A percentile compares a stretch with the other conserved stretches of the same genome.
These are phyloP conservation scores for Plasmodium ovale DNA, from an alignment of 169 alveolate genomes.

Conservation along the genomic window DNA sequence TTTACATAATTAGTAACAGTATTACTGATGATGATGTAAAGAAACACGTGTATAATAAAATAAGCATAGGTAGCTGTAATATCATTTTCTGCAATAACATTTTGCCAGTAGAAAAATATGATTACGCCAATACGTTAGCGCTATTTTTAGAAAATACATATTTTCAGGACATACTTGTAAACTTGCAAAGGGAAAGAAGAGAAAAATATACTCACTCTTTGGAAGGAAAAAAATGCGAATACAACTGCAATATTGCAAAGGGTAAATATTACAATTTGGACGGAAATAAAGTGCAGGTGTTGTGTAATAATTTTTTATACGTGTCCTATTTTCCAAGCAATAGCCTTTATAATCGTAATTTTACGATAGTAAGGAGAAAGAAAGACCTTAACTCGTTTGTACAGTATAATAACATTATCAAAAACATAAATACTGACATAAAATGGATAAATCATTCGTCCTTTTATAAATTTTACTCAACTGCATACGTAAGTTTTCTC, in stretches of 20 bases:
- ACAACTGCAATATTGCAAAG: not conserved
- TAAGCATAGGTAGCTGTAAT: conserved; percentile 6
- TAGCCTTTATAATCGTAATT: not conserved
- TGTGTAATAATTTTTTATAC: conserved; percentile 35
- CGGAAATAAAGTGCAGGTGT: not conserved
- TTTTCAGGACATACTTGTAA: conserved; percentile 22
- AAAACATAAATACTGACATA: conserved; percentile 42
- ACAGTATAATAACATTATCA: conserved; percentile 20
- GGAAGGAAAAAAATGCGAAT: not conserved
- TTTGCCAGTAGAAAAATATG: conserved; percentile 56
- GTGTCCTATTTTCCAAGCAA: conserved; percentile 14
- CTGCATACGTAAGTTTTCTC: conserved; percentile 66
- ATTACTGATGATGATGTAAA: conserved; percentile 13
- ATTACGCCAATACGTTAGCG: conserved; percentile 31
- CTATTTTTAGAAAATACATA: conserved; percentile 49
- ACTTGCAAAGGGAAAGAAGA: not conserved
- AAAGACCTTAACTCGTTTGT: not conserved
- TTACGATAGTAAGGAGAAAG: conserved; percentile 19
- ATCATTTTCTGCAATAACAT: conserved; percentile 46
- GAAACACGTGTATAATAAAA: conserved; percentile 40
- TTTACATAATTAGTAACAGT: conserved; percentile 36
- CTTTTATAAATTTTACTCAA: conserved; percentile 63
- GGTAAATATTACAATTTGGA: not conserved
- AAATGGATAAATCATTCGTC: conserved; percentile 63
- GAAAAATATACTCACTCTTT: not conserved